These are phyloP conservation scores for Ophiognomonia clavigignenti-juglandacearum DNA, from an alignment of 2,329 filamentous ascomycete genomes.

Conservation along the genomic window DNA sequence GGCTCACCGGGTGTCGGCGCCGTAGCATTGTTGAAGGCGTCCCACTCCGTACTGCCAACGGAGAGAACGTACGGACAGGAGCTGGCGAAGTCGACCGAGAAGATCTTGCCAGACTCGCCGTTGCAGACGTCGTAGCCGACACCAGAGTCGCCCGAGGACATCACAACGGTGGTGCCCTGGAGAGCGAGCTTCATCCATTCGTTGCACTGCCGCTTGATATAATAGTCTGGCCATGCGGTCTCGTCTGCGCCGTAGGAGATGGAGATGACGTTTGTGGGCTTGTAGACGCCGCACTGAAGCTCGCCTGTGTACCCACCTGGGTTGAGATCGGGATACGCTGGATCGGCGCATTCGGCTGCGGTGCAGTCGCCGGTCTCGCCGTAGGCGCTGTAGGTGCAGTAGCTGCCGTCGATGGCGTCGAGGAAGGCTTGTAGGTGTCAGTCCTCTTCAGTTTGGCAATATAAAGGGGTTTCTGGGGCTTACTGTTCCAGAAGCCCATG, in stretches of 20 bases:
- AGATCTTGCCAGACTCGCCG: constrained; percentile 28
- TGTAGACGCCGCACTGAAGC: constrained; percentile 27
- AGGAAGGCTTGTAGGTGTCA: no score
- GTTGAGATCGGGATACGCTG: constrained; percentile 40
- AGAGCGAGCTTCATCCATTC: constrained; percentile 43
- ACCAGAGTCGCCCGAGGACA: constrained; percentile 35
- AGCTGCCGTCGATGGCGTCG: constrained; percentile 41
- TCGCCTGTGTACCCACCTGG: constrained; percentile 48
- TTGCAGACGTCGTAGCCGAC: constrained; percentile 29
- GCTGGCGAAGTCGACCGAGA: constrained; percentile 39
- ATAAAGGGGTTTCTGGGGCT: no score
- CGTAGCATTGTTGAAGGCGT: no score
- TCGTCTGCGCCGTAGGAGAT: constrained; percentile 48
- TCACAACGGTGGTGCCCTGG: constrained; percentile 34
- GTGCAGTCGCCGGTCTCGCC: constrained; percentile 37
- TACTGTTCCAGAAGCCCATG: constrained; percentile 23
- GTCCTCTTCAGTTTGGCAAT: no score
- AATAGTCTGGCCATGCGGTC: constrained; percentile 38
- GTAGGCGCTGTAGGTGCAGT: constrained; percentile 41
- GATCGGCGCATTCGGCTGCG: constrained; percentile 37
- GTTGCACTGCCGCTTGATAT: constrained; percentile 38
- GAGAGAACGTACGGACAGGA: constrained; percentile 43
- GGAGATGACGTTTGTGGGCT: constrained; percentile 46
- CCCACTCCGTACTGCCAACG: constrained; percentile 31
- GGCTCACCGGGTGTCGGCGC: constrained; percentile 10